Base-by-base conservation (phyloP, 805 yeast genomes). In the Saturnispora quitensis region DNA sequence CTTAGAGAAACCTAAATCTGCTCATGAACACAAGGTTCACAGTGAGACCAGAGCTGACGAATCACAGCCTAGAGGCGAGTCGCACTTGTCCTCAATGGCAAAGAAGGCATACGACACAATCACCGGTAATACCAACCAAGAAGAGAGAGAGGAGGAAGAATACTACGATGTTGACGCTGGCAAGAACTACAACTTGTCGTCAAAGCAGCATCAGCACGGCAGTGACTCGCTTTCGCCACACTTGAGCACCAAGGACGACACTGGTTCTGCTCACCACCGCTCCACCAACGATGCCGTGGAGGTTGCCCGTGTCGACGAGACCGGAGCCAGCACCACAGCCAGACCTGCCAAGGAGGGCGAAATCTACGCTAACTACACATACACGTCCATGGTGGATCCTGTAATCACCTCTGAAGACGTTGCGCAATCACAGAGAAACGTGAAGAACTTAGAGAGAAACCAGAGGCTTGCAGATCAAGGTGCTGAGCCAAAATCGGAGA, bases 331-430 rank as follows among this genome's bases (percentile, higher is more conserved):
- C 9, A 28, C 44, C 5, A 10, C 15, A 2, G 20, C 42, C 20
- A 38, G 42, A 38, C 42, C 42, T 18, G 15, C 45, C 15, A 13
- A 15, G 4, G 18, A 24, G 5, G 45, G 40, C n/a, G 50, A 40
- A 25, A 22, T n/a, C 8, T 40, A 51, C 40, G 51, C 55, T 6
- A 62, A 64, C 43, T 55, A 58, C 40, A 55, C 54, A 33, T 62
- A 64, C 47, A 38, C 60, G 9, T 63, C 69, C 4, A 34, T 64
- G 61, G 65, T 64, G 35, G 67, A 65, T 43, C 60, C 65, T 1
- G 63, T 60, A 25, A 40, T 65, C 13, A 36, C 49, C 10, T 50
- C 55, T 18, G 48, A 47, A 4, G 63, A 62, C 20, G 56, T 61
- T 24, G 53, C 36, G 7, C 40, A 40, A n/a, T 46, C 56, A 7